phyloP scores from a whole-genome alignment of 2,329 filamentous ascomycete genomes.

The Lachnum nothofagi region DNA sequence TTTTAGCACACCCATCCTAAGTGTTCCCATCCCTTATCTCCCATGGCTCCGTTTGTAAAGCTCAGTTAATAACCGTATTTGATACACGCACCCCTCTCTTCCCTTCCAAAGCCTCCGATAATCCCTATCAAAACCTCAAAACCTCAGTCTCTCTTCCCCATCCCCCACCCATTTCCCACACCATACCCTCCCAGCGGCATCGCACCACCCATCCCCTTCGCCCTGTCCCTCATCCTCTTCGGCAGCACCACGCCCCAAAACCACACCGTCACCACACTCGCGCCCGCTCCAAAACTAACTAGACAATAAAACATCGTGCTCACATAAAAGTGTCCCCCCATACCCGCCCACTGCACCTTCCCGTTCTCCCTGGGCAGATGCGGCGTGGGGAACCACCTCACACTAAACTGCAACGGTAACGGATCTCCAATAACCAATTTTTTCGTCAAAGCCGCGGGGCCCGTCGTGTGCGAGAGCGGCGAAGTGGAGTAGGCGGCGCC shows the following conservation, averaged over 20 bases:
- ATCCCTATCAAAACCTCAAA: no score
- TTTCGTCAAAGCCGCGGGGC: constrained; percentile 49
- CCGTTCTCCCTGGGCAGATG: constrained; percentile 64
- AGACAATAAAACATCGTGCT: constrained; percentile 60
- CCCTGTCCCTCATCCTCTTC: constrained; percentile 30
- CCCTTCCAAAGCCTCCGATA: no score
- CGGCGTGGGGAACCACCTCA: constrained; percentile 81
- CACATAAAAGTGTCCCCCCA: constrained; percentile 59
- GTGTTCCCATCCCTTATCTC: no score
- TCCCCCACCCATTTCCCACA: constrained; percentile 25
- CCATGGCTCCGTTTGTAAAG: background rate
- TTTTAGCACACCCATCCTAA: no score
- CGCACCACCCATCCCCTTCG: constrained; percentile 25
- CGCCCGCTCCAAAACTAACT: constrained; percentile 53
- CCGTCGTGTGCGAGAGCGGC: constrained; percentile 53
- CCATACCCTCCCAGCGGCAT: constrained; percentile 29
- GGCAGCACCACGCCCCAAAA: constrained; percentile 58
- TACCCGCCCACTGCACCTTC: constrained; percentile 58
- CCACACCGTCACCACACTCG: constrained; percentile 48
- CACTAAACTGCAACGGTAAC: constrained; percentile 70
- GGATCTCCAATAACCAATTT: constrained; percentile 79
- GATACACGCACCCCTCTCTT: no score
- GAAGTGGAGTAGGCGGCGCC: constrained; percentile 82
- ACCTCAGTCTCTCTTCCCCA: constrained; percentile 16
- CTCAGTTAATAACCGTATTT: background rate